These are phyloP conservation scores for Funneliformis geosporum DNA, from an alignment of 192 early-diverging fungal genomes.

Conservation along the genomic window DNA sequence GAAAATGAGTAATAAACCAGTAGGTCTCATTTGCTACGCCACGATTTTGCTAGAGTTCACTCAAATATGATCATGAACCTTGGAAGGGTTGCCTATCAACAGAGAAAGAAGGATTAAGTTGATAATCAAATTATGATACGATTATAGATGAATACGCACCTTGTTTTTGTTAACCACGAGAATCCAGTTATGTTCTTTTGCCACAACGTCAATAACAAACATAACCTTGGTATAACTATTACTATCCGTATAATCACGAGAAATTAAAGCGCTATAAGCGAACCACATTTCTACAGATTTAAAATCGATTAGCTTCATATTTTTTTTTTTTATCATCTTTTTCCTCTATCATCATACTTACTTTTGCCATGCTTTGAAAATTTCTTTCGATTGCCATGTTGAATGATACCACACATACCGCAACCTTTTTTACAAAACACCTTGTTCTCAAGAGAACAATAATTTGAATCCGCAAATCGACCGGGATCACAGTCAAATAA, in stretches of 20 bases:
- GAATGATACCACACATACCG: constrained; percentile 3
- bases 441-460: background rate
- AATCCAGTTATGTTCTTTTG: constrained; percentile 1
- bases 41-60: too few relatives aligned
- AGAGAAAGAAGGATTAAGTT: background rate
- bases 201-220: background rate
- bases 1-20: too few relatives aligned
- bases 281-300: constrained; percentile 20
- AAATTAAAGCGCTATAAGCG: constrained; percentile 6
- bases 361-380: constrained; percentile 18
- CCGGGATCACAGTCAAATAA: background rate
- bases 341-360: background rate
- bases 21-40: too few relatives aligned
- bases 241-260: background rate
- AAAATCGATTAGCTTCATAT: too few relatives aligned
- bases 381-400: constrained; percentile 11
- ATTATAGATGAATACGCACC: background rate
- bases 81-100: constrained; percentile 12
- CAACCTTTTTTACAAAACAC: constrained; percentile 17
- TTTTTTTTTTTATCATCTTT: too few relatives aligned
- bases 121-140: background rate
- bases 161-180: constrained; percentile 15
- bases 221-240: background rate
- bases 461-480: background rate
- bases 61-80: constrained; percentile 24